phyloP scores from a whole-genome alignment of 2,329 filamentous ascomycete genomes.

The Atkinsonella hypoxylon region DNA sequence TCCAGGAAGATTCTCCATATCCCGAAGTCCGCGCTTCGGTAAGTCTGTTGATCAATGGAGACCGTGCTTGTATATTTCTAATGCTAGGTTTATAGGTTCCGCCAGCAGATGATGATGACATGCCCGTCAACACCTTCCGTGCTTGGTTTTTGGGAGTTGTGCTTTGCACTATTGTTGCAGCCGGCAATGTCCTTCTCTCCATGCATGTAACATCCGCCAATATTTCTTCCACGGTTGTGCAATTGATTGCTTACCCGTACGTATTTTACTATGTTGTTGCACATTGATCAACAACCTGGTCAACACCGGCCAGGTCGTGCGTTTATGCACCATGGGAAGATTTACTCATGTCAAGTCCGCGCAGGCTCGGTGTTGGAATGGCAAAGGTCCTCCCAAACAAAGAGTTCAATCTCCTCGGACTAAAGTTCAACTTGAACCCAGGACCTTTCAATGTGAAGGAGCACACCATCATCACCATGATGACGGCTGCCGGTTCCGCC shows the following conservation, averaged over 20 bases:
- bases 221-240: constrained; percentile 39
- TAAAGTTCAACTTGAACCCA: constrained; percentile 21
- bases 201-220: constrained; percentile 33
- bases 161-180: constrained; percentile 43
- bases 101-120: constrained; percentile 36
- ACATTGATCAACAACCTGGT: background rate
- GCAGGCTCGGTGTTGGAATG: constrained; percentile 15
- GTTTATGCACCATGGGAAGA: too few relatives aligned
- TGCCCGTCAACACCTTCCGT: constrained; percentile 43
- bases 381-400: constrained; percentile 17
- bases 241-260: constrained; percentile 39
- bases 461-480: constrained; percentile 32
- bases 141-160: constrained; percentile 45
- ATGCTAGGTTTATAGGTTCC: constrained; percentile 6
- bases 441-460: constrained; percentile 33
- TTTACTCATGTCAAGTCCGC: background rate
- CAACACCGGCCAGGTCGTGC: too few relatives aligned
- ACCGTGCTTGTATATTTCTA: background rate
- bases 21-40: constrained; percentile 17
- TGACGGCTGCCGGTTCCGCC: constrained; percentile 22
- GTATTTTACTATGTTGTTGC: background rate
- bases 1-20: constrained; percentile 38
- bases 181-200: constrained; percentile 39
- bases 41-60: background rate
- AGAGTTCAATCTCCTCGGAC: constrained; percentile 16